Evolutionary conservation across 768 basidiomycete species (phyloP).

Genomic region (Psilocybe cubensis): DNA sequence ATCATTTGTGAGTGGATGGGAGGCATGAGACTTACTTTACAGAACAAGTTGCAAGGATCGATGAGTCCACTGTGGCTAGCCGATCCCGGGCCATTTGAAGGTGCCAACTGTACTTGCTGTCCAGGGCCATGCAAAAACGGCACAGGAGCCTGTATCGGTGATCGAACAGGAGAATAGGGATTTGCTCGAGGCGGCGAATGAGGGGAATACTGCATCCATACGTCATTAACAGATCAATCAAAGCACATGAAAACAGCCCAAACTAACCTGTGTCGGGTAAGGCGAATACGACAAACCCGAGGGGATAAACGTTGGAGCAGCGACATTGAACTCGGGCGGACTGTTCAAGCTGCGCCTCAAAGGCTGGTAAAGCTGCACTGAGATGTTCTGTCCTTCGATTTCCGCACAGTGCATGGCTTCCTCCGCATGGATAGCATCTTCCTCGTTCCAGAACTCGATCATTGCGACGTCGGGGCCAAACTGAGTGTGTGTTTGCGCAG

Average conservation of each 20-base stretch:
- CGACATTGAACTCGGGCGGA: constrained; percentile 69
- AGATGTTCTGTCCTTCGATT: constrained; percentile 82
- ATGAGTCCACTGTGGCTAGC: constrained; percentile 85
- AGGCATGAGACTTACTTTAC: constrained; percentile 59
- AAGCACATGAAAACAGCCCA: not conserved
- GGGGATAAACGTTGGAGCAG: constrained; percentile 79
- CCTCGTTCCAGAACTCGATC: constrained; percentile 88
- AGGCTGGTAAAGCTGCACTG: constrained; percentile 78
- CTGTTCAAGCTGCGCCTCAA: constrained; percentile 50
- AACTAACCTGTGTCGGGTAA: constrained; percentile 62
- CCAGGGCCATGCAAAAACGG: constrained; percentile 86
- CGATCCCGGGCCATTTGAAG: constrained; percentile 73
- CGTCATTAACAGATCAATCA: constrained; percentile 1
- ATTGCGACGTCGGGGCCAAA: constrained; percentile 80
- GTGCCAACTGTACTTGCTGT: constrained; percentile 87
- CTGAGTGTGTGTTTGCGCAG: constrained; percentile 71
- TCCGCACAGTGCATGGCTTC: constrained; percentile 85
- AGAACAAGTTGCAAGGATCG: constrained; percentile 90
- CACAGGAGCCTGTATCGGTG: constrained; percentile 47
- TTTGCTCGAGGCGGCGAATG: constrained; percentile 72
- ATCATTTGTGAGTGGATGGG: not conserved
- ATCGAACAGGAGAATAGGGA: constrained; percentile 47
- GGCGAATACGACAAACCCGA: constrained; percentile 60
- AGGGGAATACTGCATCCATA: constrained; percentile 60
- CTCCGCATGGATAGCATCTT: constrained; percentile 79